phyloP scores from a whole-genome alignment of 495 filamentous ascomycete species.

The Aspergillus asperescens region DNA sequence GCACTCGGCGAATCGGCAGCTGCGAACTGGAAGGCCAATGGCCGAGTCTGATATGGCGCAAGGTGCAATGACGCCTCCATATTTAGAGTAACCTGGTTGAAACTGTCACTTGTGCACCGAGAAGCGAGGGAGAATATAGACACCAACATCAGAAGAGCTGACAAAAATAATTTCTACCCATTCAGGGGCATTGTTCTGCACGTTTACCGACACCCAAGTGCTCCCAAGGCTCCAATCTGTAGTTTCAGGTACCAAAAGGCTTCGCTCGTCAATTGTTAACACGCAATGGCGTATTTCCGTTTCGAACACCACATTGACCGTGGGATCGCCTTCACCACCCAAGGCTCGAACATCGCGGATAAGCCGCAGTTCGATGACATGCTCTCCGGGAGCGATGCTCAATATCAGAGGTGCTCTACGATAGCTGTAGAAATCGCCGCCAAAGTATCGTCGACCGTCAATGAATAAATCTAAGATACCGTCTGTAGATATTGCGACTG shows the following conservation, averaged over 20 bases:
- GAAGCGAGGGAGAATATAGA: not conserved
- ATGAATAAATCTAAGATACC: conserved; percentile 48
- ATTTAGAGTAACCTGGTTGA: not conserved
- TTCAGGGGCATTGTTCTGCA: conserved; percentile 41
- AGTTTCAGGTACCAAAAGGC: conserved; percentile 44
- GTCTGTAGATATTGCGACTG: conserved; percentile 39
- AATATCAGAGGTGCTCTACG: conserved; percentile 46
- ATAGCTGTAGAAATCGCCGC: conserved; percentile 53
- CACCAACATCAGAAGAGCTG: conserved; percentile 15
- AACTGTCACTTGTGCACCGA: not conserved
- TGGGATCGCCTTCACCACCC: conserved; percentile 42
- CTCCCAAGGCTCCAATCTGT: conserved; percentile 42
- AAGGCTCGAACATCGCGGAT: conserved; percentile 51
- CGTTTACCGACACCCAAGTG: conserved; percentile 40
- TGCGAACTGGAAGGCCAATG: conserved; percentile 13
- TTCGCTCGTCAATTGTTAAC: conserved; percentile 29
- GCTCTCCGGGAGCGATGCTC: conserved; percentile 42
- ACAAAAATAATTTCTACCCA: conserved; percentile 32
- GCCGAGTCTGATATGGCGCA: conserved; percentile 14
- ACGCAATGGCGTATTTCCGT: conserved; percentile 22
- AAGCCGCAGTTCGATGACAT: conserved; percentile 49
- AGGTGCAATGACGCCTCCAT: conserved; percentile 11
- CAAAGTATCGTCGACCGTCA: conserved; percentile 47
- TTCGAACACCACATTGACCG: conserved; percentile 33
- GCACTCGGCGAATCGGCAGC: not conserved